Percentiles rank a stretch among this genome's conserved stretches.
Conservation (phyloP, 2,329 filamentous ascomycete species). For the Cadophora luteo-olivacea region DNA sequence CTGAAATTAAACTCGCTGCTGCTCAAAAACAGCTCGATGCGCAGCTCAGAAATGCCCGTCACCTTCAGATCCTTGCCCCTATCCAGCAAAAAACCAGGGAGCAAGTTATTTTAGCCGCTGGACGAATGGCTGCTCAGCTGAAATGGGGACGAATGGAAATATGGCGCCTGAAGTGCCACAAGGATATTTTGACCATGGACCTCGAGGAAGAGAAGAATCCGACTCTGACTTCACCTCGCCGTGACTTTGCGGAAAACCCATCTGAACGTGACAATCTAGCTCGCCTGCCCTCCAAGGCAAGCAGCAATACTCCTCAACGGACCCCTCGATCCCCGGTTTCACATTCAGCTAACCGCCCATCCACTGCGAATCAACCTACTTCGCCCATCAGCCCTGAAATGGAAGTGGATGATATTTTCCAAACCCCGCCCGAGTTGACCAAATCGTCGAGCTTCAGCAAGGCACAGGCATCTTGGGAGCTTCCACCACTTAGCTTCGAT, state of each 20-base stretch:
- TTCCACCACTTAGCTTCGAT: conserved; percentile 49
- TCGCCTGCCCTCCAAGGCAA: conserved; percentile 47
- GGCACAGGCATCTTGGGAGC: conserved; percentile 53
- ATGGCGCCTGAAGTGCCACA: conserved; percentile 89
- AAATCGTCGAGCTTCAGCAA: conserved; percentile 48
- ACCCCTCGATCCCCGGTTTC: conserved; percentile 48
- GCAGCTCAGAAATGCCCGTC: conserved; percentile 86
- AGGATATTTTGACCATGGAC: conserved; percentile 85
- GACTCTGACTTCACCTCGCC: conserved; percentile 16
- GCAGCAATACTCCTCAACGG: conserved; percentile 45
- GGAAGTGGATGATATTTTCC: conserved; percentile 53
- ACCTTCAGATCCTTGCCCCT: conserved; percentile 86
- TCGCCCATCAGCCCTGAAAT: conserved; percentile 48
- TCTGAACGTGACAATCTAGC: conserved; percentile 43
- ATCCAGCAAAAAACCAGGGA: conserved; percentile 92
- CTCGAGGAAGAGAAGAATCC: conserved; percentile 74
- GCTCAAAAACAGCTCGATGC: conserved; percentile 81
- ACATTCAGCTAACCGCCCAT: conserved; percentile 44
- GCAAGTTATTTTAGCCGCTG: conserved; percentile 82
- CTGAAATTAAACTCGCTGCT: conserved; percentile 76
- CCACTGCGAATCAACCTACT: conserved; percentile 41
- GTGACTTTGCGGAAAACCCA: conserved; percentile 34
- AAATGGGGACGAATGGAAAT: conserved; percentile 96
- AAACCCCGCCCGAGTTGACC: conserved; percentile 55
- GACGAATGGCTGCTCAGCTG: conserved; percentile 82